Percentiles rank a stretch among this genome's conserved stretches.
Evolutionary conservation across 495 filamentous ascomycete species (phyloP).

Genomic region (Astrothelium subdiscretum): DNA sequence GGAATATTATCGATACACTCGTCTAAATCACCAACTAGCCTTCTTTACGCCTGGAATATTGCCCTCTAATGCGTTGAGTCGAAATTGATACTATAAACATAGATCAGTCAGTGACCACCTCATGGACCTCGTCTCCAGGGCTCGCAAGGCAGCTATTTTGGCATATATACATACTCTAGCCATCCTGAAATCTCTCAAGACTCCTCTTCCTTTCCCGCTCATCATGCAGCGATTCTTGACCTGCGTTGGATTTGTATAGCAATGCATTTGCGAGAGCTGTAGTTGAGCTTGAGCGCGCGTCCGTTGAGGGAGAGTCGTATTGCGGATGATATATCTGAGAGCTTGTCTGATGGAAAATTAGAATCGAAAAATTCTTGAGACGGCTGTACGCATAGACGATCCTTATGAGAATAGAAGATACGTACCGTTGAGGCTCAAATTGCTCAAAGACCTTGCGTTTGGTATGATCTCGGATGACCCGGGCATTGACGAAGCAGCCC

Average conservation of each 20-base stretch:
- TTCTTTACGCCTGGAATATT: constrained; percentile 88
- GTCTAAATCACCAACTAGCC: constrained; percentile 69
- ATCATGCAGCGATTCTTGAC: constrained; percentile 86
- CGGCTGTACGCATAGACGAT: background rate
- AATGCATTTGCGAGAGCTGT: constrained; percentile 85
- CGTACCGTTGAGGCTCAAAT: constrained; percentile 73
- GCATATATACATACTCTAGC: constrained; percentile 54
- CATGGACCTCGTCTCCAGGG: background rate
- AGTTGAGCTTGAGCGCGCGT: constrained; percentile 82
- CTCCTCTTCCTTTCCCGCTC: constrained; percentile 74
- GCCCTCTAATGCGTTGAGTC: constrained; percentile 77
- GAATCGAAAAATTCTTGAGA: constrained; percentile 3
- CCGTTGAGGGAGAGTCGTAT: constrained; percentile 71
- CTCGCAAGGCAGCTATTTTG: background rate
- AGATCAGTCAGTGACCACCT: constrained; percentile 9
- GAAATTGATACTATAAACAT: constrained; percentile 67
- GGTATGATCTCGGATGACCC: constrained; percentile 79
- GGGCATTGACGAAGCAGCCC: constrained; percentile 71
- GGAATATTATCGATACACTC: background rate
- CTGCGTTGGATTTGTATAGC: constrained; percentile 84
- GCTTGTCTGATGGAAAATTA: constrained; percentile 57
- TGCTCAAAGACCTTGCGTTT: constrained; percentile 87
- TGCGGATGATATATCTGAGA: constrained; percentile 85
- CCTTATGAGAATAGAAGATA: background rate
- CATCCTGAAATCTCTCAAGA: constrained; percentile 83